phyloP scores from a whole-genome alignment of 108 stramenopile genomes.

The Cyclotella baltica region DNA sequence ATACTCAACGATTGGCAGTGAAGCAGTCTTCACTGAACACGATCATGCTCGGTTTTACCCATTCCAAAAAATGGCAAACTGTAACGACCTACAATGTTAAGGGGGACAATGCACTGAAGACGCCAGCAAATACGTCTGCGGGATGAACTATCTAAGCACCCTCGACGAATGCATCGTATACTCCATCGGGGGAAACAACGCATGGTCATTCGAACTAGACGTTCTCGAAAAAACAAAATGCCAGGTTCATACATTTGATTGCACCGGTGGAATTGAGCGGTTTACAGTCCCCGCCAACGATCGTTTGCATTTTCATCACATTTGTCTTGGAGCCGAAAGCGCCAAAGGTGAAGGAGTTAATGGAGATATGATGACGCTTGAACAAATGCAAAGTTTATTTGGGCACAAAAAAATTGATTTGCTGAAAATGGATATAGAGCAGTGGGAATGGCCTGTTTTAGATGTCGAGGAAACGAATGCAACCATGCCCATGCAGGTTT shows the following conservation, averaged over 20 bases:
- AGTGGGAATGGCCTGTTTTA: conserved; percentile 47
- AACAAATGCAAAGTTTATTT: not conserved
- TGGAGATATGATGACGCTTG: not conserved
- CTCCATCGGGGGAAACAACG: conserved; percentile 50
- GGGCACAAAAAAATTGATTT: conserved; percentile 32
- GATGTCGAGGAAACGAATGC: conserved; percentile 6
- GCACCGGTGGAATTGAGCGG: conserved; percentile 24
- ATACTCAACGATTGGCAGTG: not conserved
- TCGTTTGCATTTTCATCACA: conserved; percentile 42
- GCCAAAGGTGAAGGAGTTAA: not conserved
- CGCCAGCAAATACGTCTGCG: conserved; percentile 7
- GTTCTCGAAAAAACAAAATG: conserved; percentile 28
- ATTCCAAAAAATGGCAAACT: not conserved
- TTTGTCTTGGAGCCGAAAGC: conserved; percentile 13
- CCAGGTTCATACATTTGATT: conserved; percentile 54
- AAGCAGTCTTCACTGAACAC: not conserved
- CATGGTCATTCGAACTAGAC: conserved; percentile 53
- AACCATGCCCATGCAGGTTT: conserved; percentile 31
- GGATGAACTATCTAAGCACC: not conserved
- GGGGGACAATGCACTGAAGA: conserved; percentile 9
- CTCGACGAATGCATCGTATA: conserved; percentile 28
- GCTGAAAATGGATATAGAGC: conserved; percentile 60
- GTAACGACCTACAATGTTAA: not conserved
- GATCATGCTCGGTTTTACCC: not conserved
- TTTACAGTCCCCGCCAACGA: conserved; percentile 25